phyloP scores from a whole-genome alignment of 768 basidiomycete species.

The Xanthoconium stramineum region DNA sequence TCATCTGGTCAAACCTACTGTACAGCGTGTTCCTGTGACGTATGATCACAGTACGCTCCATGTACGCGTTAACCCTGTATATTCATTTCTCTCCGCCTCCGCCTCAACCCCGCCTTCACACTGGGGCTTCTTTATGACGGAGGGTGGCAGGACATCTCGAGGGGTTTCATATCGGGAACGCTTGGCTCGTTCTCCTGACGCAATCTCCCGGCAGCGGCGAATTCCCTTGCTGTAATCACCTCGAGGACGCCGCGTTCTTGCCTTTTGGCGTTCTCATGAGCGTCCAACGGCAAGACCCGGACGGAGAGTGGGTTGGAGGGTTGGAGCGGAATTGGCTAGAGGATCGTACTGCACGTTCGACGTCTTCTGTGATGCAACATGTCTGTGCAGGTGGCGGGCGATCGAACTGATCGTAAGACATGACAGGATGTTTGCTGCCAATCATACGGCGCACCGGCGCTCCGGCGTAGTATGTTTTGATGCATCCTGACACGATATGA shows the following conservation, averaged over 20 bases:
- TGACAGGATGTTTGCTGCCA: not conserved
- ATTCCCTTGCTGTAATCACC: slow-evolving; percentile 28
- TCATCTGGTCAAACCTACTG: slow-evolving; percentile 1
- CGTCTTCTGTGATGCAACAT: slow-evolving; percentile 3
- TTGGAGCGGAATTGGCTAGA: not conserved
- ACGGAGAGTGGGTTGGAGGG: slow-evolving; percentile 15
- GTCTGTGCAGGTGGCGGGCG: not conserved
- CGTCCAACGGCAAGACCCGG: slow-evolving; percentile 1
- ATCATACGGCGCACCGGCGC: not conserved
- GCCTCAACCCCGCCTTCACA: slow-evolving; percentile 28
- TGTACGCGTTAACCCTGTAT: not conserved
- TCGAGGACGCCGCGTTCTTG: slow-evolving; percentile 27
- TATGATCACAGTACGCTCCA: slow-evolving; percentile 11
- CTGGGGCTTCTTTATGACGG: slow-evolving; percentile 17
- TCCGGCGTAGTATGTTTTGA: not conserved
- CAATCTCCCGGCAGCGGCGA: slow-evolving; percentile 9
- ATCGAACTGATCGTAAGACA: slow-evolving; percentile 3
- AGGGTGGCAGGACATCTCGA: slow-evolving; percentile 5
- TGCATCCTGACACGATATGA: too few relatives aligned
- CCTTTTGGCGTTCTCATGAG: slow-evolving; percentile 1
- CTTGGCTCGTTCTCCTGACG: slow-evolving; percentile 7
- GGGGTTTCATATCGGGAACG: slow-evolving; percentile 10
- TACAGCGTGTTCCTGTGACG: slow-evolving; percentile 28
- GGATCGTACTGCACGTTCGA: not conserved
- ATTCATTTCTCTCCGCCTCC: slow-evolving; percentile 25